Base-by-base conservation (phyloP, 306 rosid species). In the Mimosa bimucronata region DNA sequence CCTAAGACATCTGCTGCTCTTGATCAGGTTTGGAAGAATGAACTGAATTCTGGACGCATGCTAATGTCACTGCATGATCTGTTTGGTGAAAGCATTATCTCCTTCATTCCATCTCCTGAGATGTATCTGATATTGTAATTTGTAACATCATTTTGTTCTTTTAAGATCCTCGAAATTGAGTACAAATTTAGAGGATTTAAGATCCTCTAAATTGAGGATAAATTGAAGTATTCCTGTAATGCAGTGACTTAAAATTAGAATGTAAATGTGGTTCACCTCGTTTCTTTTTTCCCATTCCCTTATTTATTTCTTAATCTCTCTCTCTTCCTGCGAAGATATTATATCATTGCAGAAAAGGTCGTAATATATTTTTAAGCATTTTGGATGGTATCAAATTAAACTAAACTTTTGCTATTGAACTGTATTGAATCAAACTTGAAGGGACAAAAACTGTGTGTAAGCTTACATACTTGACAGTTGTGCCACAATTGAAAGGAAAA, bases 21-120 rank as follows among this genome's bases (percentile, higher is more conserved):
- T 25, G n/a, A 78, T 34, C 97, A 89, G 80, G 82, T 92, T 71
- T 92, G 95, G 93, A 92, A 85, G 81, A 89, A 89, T 18, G 95
- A 90, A 75, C 91, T 92, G 71, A 80, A 89, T 79, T 92, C 95
- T 75, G 93, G 92, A 71, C 85, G 89, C 7, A 77, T 79, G 73
- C 81, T 86, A 74, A 81, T 75, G 7, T 82, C 87, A 18, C 75
- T 88, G 81, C 83, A 80, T 73, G 92, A 90, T 82, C 74, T 86
- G 73, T 89, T 92, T 66, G 97, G 95, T 62, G 97, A 92, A 84
- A 86, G 55, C 81, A 88, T 89, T 77, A 83, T 90, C 44, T 77
- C 92, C 71, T 92, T 89, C 87, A 74, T 89, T 83, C 90, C 81
- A 79, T 76, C 87, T 73, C 91, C 92, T 5, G 96, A 90, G 87